Conservation (phyloP, 352 stramenopile species). For the Phytophthora fragariae region DNA sequence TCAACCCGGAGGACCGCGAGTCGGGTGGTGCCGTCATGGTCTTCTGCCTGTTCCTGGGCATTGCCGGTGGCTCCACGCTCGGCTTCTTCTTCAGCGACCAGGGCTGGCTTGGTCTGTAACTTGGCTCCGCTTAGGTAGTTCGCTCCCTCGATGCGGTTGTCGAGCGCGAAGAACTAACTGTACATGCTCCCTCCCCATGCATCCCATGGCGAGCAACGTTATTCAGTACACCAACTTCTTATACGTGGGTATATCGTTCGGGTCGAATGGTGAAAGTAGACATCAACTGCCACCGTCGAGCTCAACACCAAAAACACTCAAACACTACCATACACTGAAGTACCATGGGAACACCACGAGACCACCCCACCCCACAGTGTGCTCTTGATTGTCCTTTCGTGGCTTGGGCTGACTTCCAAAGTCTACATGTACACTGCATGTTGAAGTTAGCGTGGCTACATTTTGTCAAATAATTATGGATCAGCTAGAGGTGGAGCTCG, state of each 20-base stretch:
- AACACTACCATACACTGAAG: neutral
- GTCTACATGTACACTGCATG: neutral
- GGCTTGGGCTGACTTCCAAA: neutral
- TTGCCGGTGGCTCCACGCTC: slow-evolving; percentile 53
- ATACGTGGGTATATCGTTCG: slow-evolving; percentile 1
- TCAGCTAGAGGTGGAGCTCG: slow-evolving; percentile 6
- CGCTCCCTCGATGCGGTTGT: neutral
- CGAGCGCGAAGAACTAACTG: slow-evolving; percentile 20
- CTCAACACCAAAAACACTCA: neutral
- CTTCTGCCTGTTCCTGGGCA: slow-evolving; percentile 62
- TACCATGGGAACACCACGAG: too few species aligned
- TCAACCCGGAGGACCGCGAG: slow-evolving; percentile 65
- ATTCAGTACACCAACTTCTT: slow-evolving; percentile 28
- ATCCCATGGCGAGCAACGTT: slow-evolving; percentile 8
- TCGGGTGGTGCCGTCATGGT: slow-evolving; percentile 67
- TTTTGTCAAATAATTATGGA: slow-evolving; percentile 15
- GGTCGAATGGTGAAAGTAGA: slow-evolving; percentile 8
- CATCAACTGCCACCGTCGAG: neutral
- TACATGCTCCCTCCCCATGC: slow-evolving; percentile 9
- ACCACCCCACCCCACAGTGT: too few species aligned
- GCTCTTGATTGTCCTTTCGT: too few species aligned
- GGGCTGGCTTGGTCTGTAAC: slow-evolving; percentile 56
- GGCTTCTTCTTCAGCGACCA: slow-evolving; percentile 62
- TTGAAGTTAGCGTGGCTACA: slow-evolving; percentile 11
- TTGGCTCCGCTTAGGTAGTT: slow-evolving; percentile 13